Percentiles rank a stretch among this genome's conserved stretches.
Conservation (phyloP, 164 flowering plant species). For the Cinnamomum micranthum region DNA sequence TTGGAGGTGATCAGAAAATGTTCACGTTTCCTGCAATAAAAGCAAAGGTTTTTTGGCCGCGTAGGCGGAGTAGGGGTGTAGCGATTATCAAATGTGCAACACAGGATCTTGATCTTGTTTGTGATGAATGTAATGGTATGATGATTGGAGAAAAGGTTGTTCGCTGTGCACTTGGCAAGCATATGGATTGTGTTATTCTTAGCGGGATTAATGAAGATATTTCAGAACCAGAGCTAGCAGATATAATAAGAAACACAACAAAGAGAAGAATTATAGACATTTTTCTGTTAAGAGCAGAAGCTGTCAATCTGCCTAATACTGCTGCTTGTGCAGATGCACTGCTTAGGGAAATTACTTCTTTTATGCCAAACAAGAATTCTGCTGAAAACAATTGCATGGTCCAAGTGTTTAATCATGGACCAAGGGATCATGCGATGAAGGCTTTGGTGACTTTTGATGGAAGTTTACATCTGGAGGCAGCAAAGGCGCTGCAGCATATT, state of each 20-base stretch:
- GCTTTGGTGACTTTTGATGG: constrained; percentile 84
- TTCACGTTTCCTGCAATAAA: constrained; percentile 60
- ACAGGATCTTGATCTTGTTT: constrained; percentile 39
- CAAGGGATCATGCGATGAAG: constrained; percentile 50
- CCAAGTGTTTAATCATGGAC: constrained; percentile 65
- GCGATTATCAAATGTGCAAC: constrained; percentile 57
- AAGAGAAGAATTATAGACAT: constrained; percentile 47
- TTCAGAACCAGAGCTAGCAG: constrained; percentile 58
- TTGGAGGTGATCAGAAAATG: constrained; percentile 43
- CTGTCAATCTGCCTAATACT: constrained; percentile 44
- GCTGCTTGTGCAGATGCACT: constrained; percentile 67
- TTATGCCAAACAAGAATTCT: constrained; percentile 58
- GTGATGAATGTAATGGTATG: constrained; percentile 39
- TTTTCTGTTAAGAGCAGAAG: constrained; percentile 58
- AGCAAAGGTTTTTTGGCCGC: constrained; percentile 85
- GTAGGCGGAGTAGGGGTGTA: constrained; percentile 66
- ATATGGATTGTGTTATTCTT: constrained; percentile 39
- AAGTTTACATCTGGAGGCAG: constrained; percentile 88
- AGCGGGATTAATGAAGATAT: constrained; percentile 51
- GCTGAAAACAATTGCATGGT: constrained; percentile 39
- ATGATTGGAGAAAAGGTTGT: constrained; percentile 48
- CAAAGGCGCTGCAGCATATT: constrained; percentile 83
- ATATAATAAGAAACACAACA: constrained; percentile 44
- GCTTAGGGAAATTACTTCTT: constrained; percentile 58
- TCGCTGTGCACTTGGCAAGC: constrained; percentile 34